Conservation (phyloP, 2,329 filamentous ascomycete genomes). For the Aspergillus eucalypticola region DNA sequence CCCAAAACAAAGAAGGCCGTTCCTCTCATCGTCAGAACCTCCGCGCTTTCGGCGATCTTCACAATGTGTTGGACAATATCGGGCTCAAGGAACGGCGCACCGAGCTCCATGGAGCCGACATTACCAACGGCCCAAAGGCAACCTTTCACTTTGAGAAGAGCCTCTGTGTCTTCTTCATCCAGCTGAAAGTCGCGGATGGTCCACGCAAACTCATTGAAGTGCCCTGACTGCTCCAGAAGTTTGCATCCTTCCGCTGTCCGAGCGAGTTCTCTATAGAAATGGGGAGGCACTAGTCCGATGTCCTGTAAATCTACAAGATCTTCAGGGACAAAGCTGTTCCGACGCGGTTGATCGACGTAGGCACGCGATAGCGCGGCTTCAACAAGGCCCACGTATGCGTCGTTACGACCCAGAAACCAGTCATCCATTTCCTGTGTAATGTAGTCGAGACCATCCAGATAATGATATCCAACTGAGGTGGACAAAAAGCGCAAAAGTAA, state of each 20-base stretch:
- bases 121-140: constrained; percentile 98
- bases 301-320: constrained; percentile 61
- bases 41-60: constrained; percentile 80
- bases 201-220: constrained; percentile 88
- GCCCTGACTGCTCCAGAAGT: constrained; percentile 85
- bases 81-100: constrained; percentile 85
- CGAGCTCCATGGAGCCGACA: constrained; percentile 96
- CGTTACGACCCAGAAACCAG: constrained; percentile 96
- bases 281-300: constrained; percentile 74
- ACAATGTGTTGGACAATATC: constrained; percentile 88
- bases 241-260: constrained; percentile 90
- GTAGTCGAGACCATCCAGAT: constrained; percentile 93
- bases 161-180: constrained; percentile 80
- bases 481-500: constrained; percentile 89
- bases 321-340: constrained; percentile 54
- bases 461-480: constrained; percentile 96
- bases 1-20: constrained; percentile 97
- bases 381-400: constrained; percentile 90
- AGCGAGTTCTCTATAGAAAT: constrained; percentile 95
- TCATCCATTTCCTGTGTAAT: constrained; percentile 99
- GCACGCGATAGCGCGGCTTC: constrained; percentile 92
- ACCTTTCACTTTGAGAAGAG: constrained; percentile 90
- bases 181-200: constrained; percentile 87
- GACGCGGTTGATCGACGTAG: constrained; percentile 60
- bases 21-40: constrained; percentile 88